These are phyloP conservation scores for Speleostelium caveatum DNA, from an alignment of 78 protist genomes.

Conservation along the genomic window DNA sequence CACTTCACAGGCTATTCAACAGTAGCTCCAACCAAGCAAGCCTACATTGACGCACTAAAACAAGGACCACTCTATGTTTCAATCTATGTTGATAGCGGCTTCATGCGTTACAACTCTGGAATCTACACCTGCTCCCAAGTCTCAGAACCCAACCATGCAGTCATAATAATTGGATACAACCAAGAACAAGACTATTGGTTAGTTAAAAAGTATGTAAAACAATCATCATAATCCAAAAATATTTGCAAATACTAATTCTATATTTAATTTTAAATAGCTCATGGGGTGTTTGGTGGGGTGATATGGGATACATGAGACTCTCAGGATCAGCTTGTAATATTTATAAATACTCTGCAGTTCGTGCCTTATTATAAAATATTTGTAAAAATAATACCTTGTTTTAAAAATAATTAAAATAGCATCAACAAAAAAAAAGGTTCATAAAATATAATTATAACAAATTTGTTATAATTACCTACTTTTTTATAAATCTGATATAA, in stretches of 20 bases:
- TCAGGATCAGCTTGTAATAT: neutral
- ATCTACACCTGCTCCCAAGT: neutral
- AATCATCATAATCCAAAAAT: neutral
- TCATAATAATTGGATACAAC: slow-evolving; percentile 13
- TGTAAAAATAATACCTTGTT: neutral
- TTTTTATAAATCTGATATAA: too few relatives aligned
- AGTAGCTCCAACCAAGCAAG: neutral
- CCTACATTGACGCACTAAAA: slow-evolving; percentile 15
- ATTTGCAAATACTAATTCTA: neutral
- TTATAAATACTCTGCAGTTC: neutral
- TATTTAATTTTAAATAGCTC: neutral
- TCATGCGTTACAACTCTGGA: neutral
- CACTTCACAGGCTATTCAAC: slow-evolving; percentile 32
- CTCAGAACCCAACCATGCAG: slow-evolving; percentile 13
- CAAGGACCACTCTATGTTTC: slow-evolving; percentile 42
- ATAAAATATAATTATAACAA: too few relatives aligned
- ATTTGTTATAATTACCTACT: too few relatives aligned
- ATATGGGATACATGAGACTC: neutral
- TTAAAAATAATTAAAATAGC: neutral
- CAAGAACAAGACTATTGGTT: neutral
- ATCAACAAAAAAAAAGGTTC: neutral
- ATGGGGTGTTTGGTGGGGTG: slow-evolving; percentile 10
- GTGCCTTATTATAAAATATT: neutral
- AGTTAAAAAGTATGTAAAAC: slow-evolving; percentile 12
- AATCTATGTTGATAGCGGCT: neutral